These are phyloP conservation scores for Boletus sp. DNA, from an alignment of 768 basidiomycete genomes.

Conservation along the genomic window DNA sequence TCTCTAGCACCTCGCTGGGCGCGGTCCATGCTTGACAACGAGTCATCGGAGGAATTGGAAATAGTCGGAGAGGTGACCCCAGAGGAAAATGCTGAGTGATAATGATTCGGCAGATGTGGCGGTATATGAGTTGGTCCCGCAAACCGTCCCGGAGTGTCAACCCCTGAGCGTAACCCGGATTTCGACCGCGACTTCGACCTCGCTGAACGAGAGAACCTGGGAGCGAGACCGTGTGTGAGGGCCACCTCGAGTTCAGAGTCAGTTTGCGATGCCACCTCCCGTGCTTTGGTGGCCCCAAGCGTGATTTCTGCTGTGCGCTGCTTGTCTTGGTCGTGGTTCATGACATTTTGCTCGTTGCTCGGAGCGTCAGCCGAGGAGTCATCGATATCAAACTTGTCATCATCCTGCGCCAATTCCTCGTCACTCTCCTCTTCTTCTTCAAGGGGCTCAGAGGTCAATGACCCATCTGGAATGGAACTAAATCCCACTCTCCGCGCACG, in stretches of 20 bases:
- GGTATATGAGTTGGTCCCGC: conserved; percentile 51
- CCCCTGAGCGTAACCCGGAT: conserved; percentile 50
- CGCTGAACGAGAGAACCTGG: conserved; percentile 25
- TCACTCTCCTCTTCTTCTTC: conserved; percentile 43
- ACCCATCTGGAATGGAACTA: conserved; percentile 3
- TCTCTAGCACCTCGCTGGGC: conserved; percentile 52
- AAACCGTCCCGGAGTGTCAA: conserved; percentile 63
- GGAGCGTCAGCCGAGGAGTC: conserved; percentile 70
- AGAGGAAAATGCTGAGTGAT: conserved; percentile 32
- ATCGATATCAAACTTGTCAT: conserved; percentile 91
- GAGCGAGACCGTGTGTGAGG: conserved; percentile 31
- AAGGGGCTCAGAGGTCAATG: conserved; percentile 19
- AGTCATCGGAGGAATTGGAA: conserved; percentile 41
- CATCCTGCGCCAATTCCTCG: conserved; percentile 52
- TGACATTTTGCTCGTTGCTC: background rate
- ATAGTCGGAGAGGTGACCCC: conserved; percentile 33
- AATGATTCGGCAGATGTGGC: conserved; percentile 29
- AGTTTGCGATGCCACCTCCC: conserved; percentile 25
- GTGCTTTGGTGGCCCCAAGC: conserved; percentile 29
- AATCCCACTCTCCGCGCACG: conserved; percentile 16
- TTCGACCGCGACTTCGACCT: conserved; percentile 35
- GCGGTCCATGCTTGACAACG: conserved; percentile 33
- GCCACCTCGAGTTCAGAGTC: conserved; percentile 31
- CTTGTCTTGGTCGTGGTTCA: conserved; percentile 10
- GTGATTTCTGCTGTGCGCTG: conserved; percentile 13